Evolutionary conservation across 1,284 basidiomycete genomes (phyloP), one percentile per base, ranked within the genome.

Genomic region (Phlebopus sp.): DNA sequence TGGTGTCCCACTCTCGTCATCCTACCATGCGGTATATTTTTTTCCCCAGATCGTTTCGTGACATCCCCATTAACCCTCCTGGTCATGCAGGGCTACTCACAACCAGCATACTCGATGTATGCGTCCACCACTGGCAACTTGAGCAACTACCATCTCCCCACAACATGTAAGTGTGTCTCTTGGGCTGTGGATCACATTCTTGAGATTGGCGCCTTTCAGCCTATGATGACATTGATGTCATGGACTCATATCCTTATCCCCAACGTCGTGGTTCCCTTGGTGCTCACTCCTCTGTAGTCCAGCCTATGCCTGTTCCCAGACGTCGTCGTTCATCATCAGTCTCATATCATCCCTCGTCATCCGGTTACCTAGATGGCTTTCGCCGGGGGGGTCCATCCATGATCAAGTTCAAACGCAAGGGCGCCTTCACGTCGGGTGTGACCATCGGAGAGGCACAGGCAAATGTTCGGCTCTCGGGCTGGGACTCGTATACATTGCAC

Each of bases 401-500:
- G 36, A 70, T 89, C 55, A 86, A 84, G 62, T 89, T 89, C 69
- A 86, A 84, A 64, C 76, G 81, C 61, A 86, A 84, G 70, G 82
- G 82, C 19, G 72, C 78, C 6, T 77, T 82, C 56, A 69, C 75
- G 35, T 73, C 77, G n/a, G 86, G 86, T 6, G 77, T 89, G 57
- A 78, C 76, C 17, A 74, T 89, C 14, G 74, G 72, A 5, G 86
- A 88, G 63, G 85, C 85, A n/a, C 82, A 85, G 58, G 75, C 78
- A 41, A 80, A 78, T 50, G 69, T 78, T 13, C 73, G 79, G 42
- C 68, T 89, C 31, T 81, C 81, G 3, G 75, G 76, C 31, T 77
- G 78, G 54, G 77, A 82, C 46, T 66, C 70, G 19, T 87, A 84
- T 64, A 73, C 76, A 10, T 62, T 79, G 50, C 75, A 82, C 54